These are phyloP conservation scores for Raffaelea albimanens DNA, from an alignment of 2,329 filamentous ascomycete species.

Conservation along the genomic window DNA sequence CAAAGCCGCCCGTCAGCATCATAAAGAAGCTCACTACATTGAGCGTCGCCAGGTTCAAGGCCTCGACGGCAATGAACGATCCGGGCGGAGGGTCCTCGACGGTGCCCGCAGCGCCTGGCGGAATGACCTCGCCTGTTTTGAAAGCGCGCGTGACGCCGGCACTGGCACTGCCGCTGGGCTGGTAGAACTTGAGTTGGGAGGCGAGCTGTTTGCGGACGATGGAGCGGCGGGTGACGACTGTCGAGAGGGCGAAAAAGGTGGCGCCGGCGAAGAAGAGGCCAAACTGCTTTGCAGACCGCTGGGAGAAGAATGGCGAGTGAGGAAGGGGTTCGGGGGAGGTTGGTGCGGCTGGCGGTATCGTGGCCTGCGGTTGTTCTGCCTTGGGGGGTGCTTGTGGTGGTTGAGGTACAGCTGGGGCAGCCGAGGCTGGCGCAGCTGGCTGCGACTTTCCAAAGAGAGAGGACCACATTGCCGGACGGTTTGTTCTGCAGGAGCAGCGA, in stretches of 20 bases:
- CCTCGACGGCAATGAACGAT: constrained; percentile 67
- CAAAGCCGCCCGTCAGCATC: constrained; percentile 61
- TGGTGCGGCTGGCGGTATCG: background rate
- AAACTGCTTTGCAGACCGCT: constrained; percentile 51
- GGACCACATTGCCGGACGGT: constrained; percentile 2
- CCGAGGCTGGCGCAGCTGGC: background rate
- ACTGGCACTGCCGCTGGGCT: constrained; percentile 33
- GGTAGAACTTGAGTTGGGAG: constrained; percentile 62
- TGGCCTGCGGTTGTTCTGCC: background rate
- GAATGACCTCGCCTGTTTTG: background rate
- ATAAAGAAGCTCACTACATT: constrained; percentile 72
- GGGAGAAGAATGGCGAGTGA: constrained; percentile 22
- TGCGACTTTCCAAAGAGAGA: constrained; percentile 5
- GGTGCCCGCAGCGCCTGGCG: constrained; percentile 12
- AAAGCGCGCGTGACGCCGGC: background rate
- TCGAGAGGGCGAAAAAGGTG: constrained; percentile 63
- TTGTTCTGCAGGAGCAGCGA: too few species aligned
- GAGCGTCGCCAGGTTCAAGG: constrained; percentile 76
- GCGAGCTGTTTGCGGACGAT: constrained; percentile 53
- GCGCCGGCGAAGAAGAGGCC: constrained; percentile 66
- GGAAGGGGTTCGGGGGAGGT: background rate
- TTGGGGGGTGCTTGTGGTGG: too few species aligned
- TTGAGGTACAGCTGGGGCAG: too few species aligned
- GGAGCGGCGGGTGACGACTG: constrained; percentile 62
- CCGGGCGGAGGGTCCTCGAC: constrained; percentile 46